Base-by-base conservation (phyloP, 805 yeast species). In the Saccharomycopsis sp. region DNA sequence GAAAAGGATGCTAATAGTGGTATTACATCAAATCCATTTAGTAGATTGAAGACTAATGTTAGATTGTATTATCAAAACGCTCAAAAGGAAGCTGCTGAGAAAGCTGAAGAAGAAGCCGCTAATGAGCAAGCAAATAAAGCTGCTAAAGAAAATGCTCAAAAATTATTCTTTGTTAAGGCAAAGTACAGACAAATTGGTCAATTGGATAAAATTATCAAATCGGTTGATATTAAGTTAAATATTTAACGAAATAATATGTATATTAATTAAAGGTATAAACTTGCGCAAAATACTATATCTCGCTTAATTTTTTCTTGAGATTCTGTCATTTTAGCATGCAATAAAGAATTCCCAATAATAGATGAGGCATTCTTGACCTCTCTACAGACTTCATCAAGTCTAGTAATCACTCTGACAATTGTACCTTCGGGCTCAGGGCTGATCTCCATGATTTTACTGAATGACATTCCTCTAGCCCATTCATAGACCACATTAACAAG, bases 281-380 rank as follows among this genome's bases (percentile, higher is more conserved):
- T 85, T 3, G 97, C 97, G 60, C 97, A 93, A 64, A 93, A 93
- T 0, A 93, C 97, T 54, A 93, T 93, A 61, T 93, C 98, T 56
- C 99, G 78, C 65, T 90, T 90, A 59, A 93, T 93, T 61, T 79
- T 77, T 59, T 93, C 97, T 64, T 90, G 97, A 0, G 97, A 96
- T 44, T 77, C 82, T 17, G 78, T 71, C 93, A 93, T 87, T 63
- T 90, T 90, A 38, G 85, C 70, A 62, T 88, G 94, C 51, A 93
- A 71, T n/a, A 76, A 75, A 4, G 94, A 79, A 62, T 93, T 96
- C 44, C 98, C 99, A 57, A 93, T 85, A 55, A 93, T 87, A 54
- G 90, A 71, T 1, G 97, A 88, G 3, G 97, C 97, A 43, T 85
- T 82, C 65, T 84, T 86, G 19, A 90, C 96, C 60, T 93, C 93